These are phyloP conservation scores for Alternaria sp. DNA, from an alignment of 2,329 filamentous ascomycete genomes.

Conservation along the genomic window DNA sequence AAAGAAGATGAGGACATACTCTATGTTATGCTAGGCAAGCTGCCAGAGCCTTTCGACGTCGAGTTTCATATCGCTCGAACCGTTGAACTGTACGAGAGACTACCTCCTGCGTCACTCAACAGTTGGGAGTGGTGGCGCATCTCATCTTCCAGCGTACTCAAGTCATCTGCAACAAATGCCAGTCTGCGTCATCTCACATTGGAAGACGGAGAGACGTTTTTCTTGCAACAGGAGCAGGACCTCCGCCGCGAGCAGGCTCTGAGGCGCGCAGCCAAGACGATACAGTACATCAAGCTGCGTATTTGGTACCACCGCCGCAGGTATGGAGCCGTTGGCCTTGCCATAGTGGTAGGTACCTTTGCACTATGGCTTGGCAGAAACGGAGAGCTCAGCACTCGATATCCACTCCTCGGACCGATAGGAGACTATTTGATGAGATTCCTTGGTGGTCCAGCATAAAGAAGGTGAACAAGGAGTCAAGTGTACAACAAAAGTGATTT, in stretches of 20 bases:
- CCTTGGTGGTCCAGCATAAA: slow-evolving; percentile 13
- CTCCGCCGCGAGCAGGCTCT: slow-evolving; percentile 70
- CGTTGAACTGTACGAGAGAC: slow-evolving; percentile 66
- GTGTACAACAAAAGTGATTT: slow-evolving; percentile 12
- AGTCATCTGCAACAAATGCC: slow-evolving; percentile 72
- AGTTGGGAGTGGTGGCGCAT: slow-evolving; percentile 73
- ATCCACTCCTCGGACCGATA: slow-evolving; percentile 24
- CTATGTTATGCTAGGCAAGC: slow-evolving; percentile 84
- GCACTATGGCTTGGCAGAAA: slow-evolving; percentile 47
- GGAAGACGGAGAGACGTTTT: slow-evolving; percentile 71
- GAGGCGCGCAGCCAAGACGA: slow-evolving; percentile 46
- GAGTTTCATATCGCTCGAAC: slow-evolving; percentile 77
- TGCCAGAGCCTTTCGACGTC: slow-evolving; percentile 81
- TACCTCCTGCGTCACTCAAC: slow-evolving; percentile 76
- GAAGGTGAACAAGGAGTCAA: not conserved
- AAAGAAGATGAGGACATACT: slow-evolving; percentile 83
- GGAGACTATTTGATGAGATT: slow-evolving; percentile 28
- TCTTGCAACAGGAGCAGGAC: slow-evolving; percentile 75
- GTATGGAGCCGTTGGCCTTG: slow-evolving; percentile 63
- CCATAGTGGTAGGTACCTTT: slow-evolving; percentile 52
- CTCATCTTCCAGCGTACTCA: slow-evolving; percentile 80
- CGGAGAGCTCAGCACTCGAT: slow-evolving; percentile 15
- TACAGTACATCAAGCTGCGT: slow-evolving; percentile 49
- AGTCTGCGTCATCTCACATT: slow-evolving; percentile 65
- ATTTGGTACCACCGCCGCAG: slow-evolving; percentile 73